Evolutionary conservation across 2,329 filamentous ascomycete genomes (phyloP), one percentile per base, ranked within the genome.

Genomic region (Elsinoe batatas): DNA sequence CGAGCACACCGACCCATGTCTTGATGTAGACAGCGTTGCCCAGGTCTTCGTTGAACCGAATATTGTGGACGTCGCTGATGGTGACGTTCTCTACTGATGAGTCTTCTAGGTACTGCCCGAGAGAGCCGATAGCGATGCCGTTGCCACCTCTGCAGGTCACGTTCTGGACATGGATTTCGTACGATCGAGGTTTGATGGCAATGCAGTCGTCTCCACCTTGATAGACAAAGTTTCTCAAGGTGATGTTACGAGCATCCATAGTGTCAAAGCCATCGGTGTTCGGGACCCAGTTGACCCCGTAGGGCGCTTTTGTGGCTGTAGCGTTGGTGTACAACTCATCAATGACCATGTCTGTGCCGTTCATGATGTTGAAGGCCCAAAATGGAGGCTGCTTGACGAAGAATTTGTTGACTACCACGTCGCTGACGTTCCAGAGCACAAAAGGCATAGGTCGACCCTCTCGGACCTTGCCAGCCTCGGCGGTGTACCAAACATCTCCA

Each of bases 201-300:
- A 82, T 76, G 67, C 85, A 88, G 56, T 79, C 70, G 64, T 77
- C 84, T 62, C 82, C 77, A 8, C 78, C 78, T 67, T 79, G 76
- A 61, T 79, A 81, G 5, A 70, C 66, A 53, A 80, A 74, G 57
- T 78, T 77, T 3, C 67, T 74, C 4, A 81, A 68, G 5, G 64
- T 65, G 46, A 81, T 67, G 58, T 80, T 78, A 7, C 67, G 61
- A 1, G 71, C 71, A 59, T 81, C 78, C 77, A 80, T 79, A 0
- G 78, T 80, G 59, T 81, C 72, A 58, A 80, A 79, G 2, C 77
- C 78, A 62, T 80, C 78, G 0, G 77, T 80, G 59, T 80, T 80
- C 62, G 79, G 77, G 1, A 79, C 77, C 77, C 77, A 80, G 56
- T 79, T 80, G 4, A 61, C 63, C 1, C 77, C 77, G n/a, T 68